Evolutionary conservation across 2,329 filamentous ascomycete genomes (phyloP), one percentile per base, ranked within the genome.

Genomic region (Trichoderma koningiopsis): DNA sequence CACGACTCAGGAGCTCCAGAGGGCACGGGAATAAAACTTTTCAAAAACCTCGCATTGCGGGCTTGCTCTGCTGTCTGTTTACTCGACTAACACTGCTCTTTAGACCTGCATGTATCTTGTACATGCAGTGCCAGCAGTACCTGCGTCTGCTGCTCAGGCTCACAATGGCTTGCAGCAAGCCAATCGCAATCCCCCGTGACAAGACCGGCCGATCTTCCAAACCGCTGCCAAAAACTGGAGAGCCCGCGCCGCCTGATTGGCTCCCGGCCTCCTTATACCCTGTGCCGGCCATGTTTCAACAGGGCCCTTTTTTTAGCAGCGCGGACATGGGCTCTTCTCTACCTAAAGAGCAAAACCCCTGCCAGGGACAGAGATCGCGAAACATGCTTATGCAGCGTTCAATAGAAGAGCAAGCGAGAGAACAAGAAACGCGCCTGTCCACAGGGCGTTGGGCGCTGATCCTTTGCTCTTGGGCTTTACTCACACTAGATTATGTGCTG

Each of bases 241-340:
- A 22, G 43, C 43, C 43, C 43, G 43, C 19, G 8, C 31, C 55
- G 55, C 55, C 29, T 35, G 55, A 57, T 57, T 57, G 55, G 55
- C 53, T 31, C 7, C 37, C 55, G 31, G 55, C n/a, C n/a, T 27
- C 53, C 31, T 29, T 57, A 33, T 33, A 33, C 33, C 33, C 10
- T 33, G n/a, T 57, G 11, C 55, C 55, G 55, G 16, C 27, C 31
- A 33, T 57, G 55, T 57, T 57, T 57, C 55, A 57, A 33, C 33
- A 33, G 55, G 55, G 29, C 55, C 55, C 52, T 55, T 57, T 57
- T 33, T 57, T 57, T 57, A 57, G 55, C 55, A 49, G 43, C 43
- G 22, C 43, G 5, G 40, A n/a, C 43, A 49, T n/a, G 43, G 35
- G 35, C 35, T 37, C 5, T n/a, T 22, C n/a, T 33, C 31, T 33